phyloP scores from a whole-genome alignment of 345 rosid genomes.

The Arabis hirsuta region DNA sequence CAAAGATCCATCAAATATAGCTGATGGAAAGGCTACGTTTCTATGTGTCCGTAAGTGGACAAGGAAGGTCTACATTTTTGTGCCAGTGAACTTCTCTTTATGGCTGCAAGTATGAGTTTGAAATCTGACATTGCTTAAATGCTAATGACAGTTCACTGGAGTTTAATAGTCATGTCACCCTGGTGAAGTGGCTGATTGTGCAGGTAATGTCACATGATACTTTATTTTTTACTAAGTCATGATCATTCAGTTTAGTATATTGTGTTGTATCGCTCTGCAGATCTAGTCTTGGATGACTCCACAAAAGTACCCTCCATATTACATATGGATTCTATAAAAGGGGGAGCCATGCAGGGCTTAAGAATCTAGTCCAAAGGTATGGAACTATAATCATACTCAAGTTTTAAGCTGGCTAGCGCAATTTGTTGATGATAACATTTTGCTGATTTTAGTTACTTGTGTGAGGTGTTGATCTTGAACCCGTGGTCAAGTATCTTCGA shows the following conservation, averaged over 20 bases:
- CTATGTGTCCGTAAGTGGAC: conserved; percentile 97
- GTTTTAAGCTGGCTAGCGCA: conserved; percentile 14
- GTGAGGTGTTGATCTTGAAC: conserved; percentile 97
- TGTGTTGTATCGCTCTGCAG: conserved; percentile 48
- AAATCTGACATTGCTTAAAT: conserved; percentile 28
- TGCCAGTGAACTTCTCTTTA: conserved; percentile 75
- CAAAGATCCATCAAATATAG: conserved; percentile 94
- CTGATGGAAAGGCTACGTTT: conserved; percentile 96
- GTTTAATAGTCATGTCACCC: conserved; percentile 94
- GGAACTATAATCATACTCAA: conserved; percentile 15
- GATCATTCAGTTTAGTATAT: conserved; percentile 18
- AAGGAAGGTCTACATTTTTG: conserved; percentile 87
- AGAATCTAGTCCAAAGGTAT: conserved; percentile 94
- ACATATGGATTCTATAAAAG: conserved; percentile 99
- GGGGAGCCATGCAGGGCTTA: conserved; percentile 97
- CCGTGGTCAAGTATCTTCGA: conserved; percentile 89
- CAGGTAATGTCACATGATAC: conserved; percentile 54
- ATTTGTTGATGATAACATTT: conserved; percentile 35
- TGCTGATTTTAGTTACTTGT: conserved; percentile 63
- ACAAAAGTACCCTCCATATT: conserved; percentile 79
- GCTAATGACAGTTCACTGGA: conserved; percentile 85
- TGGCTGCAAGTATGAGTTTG: conserved; percentile 27
- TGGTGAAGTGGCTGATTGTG: conserved; percentile 70
- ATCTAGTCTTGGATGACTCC: conserved; percentile 53
- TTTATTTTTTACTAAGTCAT: conserved; percentile 17